Percentiles rank a stretch among this genome's conserved stretches.
Evolutionary conservation across 805 yeast species (phyloP).

Genomic region (Ogataea parapolymorpha): DNA sequence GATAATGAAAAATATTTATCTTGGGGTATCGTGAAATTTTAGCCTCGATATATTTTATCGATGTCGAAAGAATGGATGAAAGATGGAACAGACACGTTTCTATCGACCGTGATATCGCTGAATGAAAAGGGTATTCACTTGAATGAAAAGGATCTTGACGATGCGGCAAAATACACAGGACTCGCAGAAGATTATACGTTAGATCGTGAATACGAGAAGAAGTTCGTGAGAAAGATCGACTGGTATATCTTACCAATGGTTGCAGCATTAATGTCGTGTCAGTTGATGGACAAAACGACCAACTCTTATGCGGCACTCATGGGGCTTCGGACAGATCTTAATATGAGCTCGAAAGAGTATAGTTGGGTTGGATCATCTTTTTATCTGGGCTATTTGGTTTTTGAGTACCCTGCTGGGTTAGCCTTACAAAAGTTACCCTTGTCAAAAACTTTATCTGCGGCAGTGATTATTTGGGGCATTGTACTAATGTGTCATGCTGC

Average conservation of each 20-base stretch:
- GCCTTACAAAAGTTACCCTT: constrained; percentile 51
- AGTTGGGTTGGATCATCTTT: constrained; percentile 44
- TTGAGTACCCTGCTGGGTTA: constrained; percentile 42
- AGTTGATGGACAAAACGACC: constrained; percentile 40
- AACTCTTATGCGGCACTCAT: constrained; percentile 37
- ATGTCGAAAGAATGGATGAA: no score
- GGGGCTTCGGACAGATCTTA: constrained; percentile 34
- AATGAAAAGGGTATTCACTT: no score
- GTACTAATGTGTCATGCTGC: constrained; percentile 38
- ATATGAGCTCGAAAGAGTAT: constrained; percentile 33
- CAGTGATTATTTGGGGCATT: constrained; percentile 48
- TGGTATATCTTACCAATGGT: constrained; percentile 35
- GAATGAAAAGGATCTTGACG: constrained; percentile 31
- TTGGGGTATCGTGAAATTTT: no score
- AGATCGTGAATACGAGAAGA: constrained; percentile 9
- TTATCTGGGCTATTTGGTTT: constrained; percentile 44
- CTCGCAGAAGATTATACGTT: constrained; percentile 1
- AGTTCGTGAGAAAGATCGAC: constrained; percentile 38
- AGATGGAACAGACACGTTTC: no score
- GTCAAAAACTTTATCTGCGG: constrained; percentile 44
- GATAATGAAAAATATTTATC: no score
- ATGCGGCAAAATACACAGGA: constrained; percentile 26
- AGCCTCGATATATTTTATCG: no score
- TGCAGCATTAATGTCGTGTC: constrained; percentile 31
- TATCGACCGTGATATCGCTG: no score